Conservation (phyloP, 2,329 filamentous ascomycete species). For the Fonsecaea monophora region DNA sequence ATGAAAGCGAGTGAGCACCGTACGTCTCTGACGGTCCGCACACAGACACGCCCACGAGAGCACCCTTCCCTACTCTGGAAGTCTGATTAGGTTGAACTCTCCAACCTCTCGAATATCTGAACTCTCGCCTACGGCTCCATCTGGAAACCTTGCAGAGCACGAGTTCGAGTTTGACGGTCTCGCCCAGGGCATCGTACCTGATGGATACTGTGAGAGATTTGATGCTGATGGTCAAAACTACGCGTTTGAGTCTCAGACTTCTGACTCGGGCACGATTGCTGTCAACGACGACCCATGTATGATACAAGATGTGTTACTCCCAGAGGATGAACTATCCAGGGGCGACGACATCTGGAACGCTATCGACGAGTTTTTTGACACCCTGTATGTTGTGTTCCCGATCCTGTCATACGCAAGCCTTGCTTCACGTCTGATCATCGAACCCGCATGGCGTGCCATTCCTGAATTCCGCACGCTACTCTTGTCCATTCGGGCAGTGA, state of each 20-base stretch:
- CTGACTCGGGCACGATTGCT: background rate
- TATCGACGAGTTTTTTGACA: conserved; percentile 25
- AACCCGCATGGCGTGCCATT: conserved; percentile 6
- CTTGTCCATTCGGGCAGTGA: conserved; percentile 8
- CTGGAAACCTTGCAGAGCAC: background rate
- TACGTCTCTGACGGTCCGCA: background rate
- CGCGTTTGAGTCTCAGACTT: background rate
- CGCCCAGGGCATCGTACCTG: background rate
- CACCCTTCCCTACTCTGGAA: background rate
- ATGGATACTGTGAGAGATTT: background rate
- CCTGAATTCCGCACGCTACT: conserved; percentile 22
- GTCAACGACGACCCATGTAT: background rate
- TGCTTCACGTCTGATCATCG: conserved; percentile 7
- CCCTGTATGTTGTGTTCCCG: conserved; percentile 20
- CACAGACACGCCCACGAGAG: background rate
- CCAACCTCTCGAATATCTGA: background rate
- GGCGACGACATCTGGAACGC: conserved; percentile 19
- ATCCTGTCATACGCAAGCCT: conserved; percentile 21
- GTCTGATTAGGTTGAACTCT: conserved; percentile 1
- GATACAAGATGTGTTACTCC: background rate
- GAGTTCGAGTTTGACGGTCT: no score
- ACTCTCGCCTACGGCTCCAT: background rate
- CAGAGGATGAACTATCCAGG: background rate
- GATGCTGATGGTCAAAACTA: background rate
- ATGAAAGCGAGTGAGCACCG: background rate